A percentile compares a stretch with the other conserved stretches of the same genome.
These are phyloP conservation scores for Hymenoscyphus occultus DNA, from an alignment of 2,329 filamentous ascomycete genomes.

Conservation along the genomic window DNA sequence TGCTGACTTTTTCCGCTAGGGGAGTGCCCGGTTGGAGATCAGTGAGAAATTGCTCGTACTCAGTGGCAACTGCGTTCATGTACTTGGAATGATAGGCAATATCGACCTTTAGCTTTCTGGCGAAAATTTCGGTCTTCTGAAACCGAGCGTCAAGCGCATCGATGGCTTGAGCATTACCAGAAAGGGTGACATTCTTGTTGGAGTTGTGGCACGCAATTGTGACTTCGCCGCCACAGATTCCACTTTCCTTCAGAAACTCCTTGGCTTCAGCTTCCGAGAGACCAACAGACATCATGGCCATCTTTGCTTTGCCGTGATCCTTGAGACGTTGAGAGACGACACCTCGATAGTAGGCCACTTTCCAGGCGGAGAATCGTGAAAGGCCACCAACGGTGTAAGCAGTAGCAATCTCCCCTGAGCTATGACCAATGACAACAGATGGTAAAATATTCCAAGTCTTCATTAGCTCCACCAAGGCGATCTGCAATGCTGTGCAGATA, in stretches of 20 bases:
- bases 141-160: constrained; percentile 13
- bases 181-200: constrained; percentile 28
- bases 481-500: constrained; percentile 42
- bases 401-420: constrained; percentile 47
- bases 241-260: not conserved
- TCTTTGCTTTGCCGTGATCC: constrained; percentile 27
- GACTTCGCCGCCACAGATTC: constrained; percentile 25
- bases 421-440: constrained; percentile 43
- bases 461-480: constrained; percentile 44
- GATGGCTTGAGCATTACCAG: constrained; percentile 23
- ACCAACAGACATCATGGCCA: constrained; percentile 53
- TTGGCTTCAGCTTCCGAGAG: constrained; percentile 22
- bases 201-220: constrained; percentile 36
- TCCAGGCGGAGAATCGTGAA: constrained; percentile 12
- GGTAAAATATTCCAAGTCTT: constrained; percentile 38
- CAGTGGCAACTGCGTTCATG: constrained; percentile 30
- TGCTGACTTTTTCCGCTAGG: constrained; percentile 22
- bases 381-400: constrained; percentile 36
- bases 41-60: constrained; percentile 21
- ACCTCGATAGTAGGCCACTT: constrained; percentile 23
- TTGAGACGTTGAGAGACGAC: constrained; percentile 18
- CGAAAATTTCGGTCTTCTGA: constrained; percentile 17
- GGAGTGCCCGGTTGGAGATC: not conserved
- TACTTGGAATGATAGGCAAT: constrained; percentile 34
- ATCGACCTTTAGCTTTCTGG: constrained; percentile 23